Base-by-base conservation (phyloP, 345 rosid species). In the Combretum micranthum region DNA sequence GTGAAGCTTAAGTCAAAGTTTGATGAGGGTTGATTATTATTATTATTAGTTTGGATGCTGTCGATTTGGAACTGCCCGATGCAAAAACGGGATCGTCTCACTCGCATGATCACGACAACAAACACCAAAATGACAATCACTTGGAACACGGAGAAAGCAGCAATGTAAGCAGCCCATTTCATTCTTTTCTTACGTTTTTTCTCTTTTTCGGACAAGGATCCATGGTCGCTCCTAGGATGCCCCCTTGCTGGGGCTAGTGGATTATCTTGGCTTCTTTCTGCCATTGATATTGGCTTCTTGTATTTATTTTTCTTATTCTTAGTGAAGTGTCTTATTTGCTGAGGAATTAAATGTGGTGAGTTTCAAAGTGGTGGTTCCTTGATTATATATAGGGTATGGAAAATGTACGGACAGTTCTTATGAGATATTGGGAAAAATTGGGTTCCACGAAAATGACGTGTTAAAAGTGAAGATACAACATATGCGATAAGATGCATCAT, bases 101-200 rank as follows among this genome's bases (percentile, higher is more conserved):
- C 61, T 50, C 52, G 42, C 68, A 64, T 56, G 20, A 64, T 50
- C 20, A 64, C 68, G 2, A 64, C 62, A 48, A 44, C 44, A 44
- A 64, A 64, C 42, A 64, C 68, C 25, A 64, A 42, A 15, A 64
- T 56, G 48, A 64, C 68, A 25, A 56, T 50, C 14, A 64, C 62
- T 44, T 64, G 68, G 43, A 64, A 64, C 25, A 64, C 68, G 2
- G 68, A 26, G 32, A 64, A 64, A 56, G 58, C 44, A 20, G 49
- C 18, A 37, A 63, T 63, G 51, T 63, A 63, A 4, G 51, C 7
- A 3, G 49, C 54, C 21, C 42, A 47, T 42, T 62, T 62, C 50
- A 53, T 53, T 44, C 58, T 53, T 44, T 62, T 62, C 58, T 20
- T 53, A 42, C 59, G 65, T 20, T 53, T 62, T 43, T 21, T 58